Conservation (phyloP, 164 flowering plant species). For the Nymphaea thermarum region DNA sequence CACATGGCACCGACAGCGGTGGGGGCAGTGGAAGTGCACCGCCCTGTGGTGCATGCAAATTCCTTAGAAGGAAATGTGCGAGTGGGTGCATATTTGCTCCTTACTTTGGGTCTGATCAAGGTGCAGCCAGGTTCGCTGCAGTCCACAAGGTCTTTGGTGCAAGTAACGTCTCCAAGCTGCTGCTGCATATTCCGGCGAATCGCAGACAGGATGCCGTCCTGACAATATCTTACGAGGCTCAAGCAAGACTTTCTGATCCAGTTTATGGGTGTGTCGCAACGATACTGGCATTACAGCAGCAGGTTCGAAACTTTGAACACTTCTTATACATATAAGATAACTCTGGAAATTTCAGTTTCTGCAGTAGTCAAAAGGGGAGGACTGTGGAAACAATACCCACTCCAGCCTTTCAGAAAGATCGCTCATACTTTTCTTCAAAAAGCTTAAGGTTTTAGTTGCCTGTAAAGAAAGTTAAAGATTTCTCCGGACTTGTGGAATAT, state of each 20-base stretch:
- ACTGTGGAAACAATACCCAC: too few relatives aligned
- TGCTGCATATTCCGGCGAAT: constrained; percentile 54
- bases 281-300: constrained; percentile 79
- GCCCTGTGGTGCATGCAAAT: constrained; percentile 95
- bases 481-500: too few relatives aligned
- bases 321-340: too few relatives aligned
- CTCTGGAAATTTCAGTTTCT: too few relatives aligned
- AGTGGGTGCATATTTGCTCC: constrained; percentile 86
- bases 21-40: constrained; percentile 6
- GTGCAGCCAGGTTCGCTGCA: constrained; percentile 81
- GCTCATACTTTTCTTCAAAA: too few relatives aligned
- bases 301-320: constrained; percentile 27
- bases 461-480: too few relatives aligned
- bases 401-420: too few relatives aligned
- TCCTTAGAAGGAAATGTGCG: constrained; percentile 77
- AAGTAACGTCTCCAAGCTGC: constrained; percentile 27
- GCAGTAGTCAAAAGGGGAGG: too few relatives aligned
- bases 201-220: constrained; percentile 79
- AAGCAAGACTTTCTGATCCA: constrained; percentile 82
- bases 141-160: constrained; percentile 93
- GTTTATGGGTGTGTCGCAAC: constrained; percentile 92
- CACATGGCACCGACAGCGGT: constrained; percentile 14
- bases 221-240: constrained; percentile 80
- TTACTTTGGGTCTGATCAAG: constrained; percentile 77
- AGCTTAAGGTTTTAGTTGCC: too few relatives aligned